A percentile compares a stretch with the other conserved stretches of the same genome.
These are phyloP conservation scores for Paramecium tetraurelia DNA, from an alignment of 73 alveolate genomes.

Conservation along the genomic window DNA sequence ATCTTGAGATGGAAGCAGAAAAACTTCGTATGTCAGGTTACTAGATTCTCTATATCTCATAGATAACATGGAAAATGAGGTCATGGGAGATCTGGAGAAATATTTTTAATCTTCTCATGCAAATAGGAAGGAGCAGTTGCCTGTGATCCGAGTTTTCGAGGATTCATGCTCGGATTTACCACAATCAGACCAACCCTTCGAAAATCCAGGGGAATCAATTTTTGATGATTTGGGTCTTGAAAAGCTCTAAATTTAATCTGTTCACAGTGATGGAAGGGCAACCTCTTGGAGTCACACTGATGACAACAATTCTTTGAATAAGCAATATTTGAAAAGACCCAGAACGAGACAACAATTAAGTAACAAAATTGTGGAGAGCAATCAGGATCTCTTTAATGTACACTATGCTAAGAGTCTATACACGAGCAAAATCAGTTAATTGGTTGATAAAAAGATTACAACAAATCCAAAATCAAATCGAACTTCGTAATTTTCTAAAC, in stretches of 20 bases:
- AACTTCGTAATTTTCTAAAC: neutral
- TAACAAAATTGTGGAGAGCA: neutral
- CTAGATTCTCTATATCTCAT: neutral
- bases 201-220: neutral
- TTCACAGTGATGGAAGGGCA: constrained; percentile 16
- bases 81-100: neutral
- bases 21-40: neutral
- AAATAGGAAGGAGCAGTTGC: neutral
- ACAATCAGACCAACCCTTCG: neutral
- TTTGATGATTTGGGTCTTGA: neutral
- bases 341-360: neutral
- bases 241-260: neutral
- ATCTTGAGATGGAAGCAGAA: neutral
- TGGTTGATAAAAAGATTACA: neutral
- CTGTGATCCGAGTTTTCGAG: neutral
- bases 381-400: neutral
- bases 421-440: neutral
- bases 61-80: neutral
- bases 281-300: constrained; percentile 19
- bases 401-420: constrained; percentile 4
- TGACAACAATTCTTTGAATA: neutral
- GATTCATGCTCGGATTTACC: constrained; percentile 12
- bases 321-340: neutral
- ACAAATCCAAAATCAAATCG: constrained; percentile 1
- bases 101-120: neutral